Base-by-base conservation (phyloP, 805 yeast species). In the Hanseniaspora thailandica region DNA sequence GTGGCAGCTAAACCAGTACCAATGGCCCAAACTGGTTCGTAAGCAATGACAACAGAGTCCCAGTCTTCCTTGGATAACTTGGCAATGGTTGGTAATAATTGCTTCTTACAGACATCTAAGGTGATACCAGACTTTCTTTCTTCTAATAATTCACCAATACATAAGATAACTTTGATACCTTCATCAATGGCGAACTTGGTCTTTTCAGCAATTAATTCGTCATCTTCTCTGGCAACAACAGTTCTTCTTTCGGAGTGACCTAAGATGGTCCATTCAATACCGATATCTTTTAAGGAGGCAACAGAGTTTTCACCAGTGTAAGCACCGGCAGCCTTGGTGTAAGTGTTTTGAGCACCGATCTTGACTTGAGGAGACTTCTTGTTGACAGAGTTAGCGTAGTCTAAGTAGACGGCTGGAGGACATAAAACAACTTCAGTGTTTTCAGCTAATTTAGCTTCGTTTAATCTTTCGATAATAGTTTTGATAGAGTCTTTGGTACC, bases 11-110 rank as follows among this genome's bases (percentile, higher is more conserved):
- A 81, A 68, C 98, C 98, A 63, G 97, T 89, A 71, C 98, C 98
- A 65, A 93, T 93, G 64, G 98, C 98, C 98, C 98, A 93, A 62
- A 93, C 96, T 64, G 98, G 98, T 77, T 93, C 98, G 76, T 93
- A 93, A 66, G 98, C 98, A 70, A 93, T 74, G 60, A 93, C 97
- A 61, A 93, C 76, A 59, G 84, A 65, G 97, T 97, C 90, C 81
- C 89, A 97, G 65, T 69, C 65, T 33, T 31, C 53, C 47, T 43
- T 45, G 31, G 53, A 26, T 58, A 87, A 82, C 57, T 82, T 75
- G 68, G 80, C 84, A 65, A 84, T 73, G 57, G 84, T 97, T 58
- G 97, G 96, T 61, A 80, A 76, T 67, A 90, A 77, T 78, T 93
- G 97, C 76, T 85, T 81, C 69, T 84, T 78, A 71, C 86, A 82